Evolutionary conservation across 441 rosid species (phyloP).

Genomic region (Kokia cookei): DNA sequence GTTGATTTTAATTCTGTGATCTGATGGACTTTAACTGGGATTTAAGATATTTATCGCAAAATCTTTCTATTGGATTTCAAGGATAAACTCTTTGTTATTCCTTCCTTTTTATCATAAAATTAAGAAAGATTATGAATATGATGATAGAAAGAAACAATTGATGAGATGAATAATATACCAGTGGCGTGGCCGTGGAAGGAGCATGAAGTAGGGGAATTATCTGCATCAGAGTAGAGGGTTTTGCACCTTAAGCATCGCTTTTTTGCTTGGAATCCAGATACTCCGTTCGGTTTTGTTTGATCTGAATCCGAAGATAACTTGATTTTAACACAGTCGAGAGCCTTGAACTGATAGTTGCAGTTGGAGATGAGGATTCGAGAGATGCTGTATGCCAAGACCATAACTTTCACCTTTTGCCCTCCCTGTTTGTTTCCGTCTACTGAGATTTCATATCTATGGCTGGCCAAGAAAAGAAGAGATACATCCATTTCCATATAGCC

Average conservation of each 20-base stretch:
- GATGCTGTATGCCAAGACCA: constrained; percentile 7
- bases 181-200: constrained; percentile 51
- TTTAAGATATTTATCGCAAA: background rate
- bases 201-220: constrained; percentile 45
- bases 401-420: background rate
- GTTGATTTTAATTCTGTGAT: background rate
- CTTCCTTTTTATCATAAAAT: background rate
- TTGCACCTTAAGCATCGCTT: constrained; percentile 46
- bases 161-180: constrained; percentile 16
- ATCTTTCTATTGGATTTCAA: background rate
- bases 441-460: too few relatives aligned
- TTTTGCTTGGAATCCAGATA: constrained; percentile 11
- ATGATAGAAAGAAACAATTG: background rate
- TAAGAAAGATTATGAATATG: background rate
- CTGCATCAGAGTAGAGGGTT: constrained; percentile 30
- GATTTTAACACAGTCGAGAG: background rate
- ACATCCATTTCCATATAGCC: background rate
- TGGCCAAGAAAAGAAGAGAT: background rate
- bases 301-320: constrained; percentile 10
- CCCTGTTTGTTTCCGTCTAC: background rate
- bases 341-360: background rate
- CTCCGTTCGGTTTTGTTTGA: background rate
- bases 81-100: background rate
- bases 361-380: background rate
- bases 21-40: background rate